Conservation (phyloP, 257 asterid species). For the Orobanche coerulescens region DNA sequence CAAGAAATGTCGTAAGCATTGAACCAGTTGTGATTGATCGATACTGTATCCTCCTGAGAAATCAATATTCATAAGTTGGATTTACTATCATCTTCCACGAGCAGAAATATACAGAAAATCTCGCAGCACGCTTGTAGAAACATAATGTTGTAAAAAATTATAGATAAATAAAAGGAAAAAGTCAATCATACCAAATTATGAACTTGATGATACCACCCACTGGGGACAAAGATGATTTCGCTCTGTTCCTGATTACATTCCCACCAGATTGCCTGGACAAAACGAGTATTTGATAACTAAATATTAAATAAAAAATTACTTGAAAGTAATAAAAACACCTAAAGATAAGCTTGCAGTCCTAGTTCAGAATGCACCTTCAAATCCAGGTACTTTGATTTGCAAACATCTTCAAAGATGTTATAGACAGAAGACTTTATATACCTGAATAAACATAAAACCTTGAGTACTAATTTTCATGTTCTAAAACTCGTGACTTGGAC, state of each 20-base stretch:
- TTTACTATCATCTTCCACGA: conserved; percentile 16
- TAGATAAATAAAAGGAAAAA: neutral
- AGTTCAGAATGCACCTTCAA: conserved; percentile 50
- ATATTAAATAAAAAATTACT: neutral
- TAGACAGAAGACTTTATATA: conserved; percentile 67
- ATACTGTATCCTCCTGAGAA: conserved; percentile 88
- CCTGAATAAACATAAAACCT: conserved; percentile 34
- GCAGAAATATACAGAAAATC: neutral
- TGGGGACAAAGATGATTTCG: conserved; percentile 90
- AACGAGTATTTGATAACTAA: neutral
- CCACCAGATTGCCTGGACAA: conserved; percentile 71
- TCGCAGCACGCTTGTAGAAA: no score
- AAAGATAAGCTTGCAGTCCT: conserved; percentile 5
- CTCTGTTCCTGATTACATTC: conserved; percentile 76
- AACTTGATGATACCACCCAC: conserved; percentile 99
- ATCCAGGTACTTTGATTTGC: conserved; percentile 52
- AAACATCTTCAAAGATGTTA: conserved; percentile 67
- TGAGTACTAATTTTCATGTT: neutral
- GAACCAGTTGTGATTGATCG: conserved; percentile 98
- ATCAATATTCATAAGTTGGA: conserved; percentile 7
- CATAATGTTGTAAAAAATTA: neutral
- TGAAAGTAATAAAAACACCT: conserved; percentile 4
- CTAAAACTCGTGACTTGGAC: no score
- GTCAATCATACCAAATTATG: conserved; percentile 63
- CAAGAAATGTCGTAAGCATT: conserved; percentile 65